A percentile compares a stretch with the other conserved stretches of the same genome.
phyloP scores from a whole-genome alignment of 805 yeast species.

The Pichia phayaonensis region DNA sequence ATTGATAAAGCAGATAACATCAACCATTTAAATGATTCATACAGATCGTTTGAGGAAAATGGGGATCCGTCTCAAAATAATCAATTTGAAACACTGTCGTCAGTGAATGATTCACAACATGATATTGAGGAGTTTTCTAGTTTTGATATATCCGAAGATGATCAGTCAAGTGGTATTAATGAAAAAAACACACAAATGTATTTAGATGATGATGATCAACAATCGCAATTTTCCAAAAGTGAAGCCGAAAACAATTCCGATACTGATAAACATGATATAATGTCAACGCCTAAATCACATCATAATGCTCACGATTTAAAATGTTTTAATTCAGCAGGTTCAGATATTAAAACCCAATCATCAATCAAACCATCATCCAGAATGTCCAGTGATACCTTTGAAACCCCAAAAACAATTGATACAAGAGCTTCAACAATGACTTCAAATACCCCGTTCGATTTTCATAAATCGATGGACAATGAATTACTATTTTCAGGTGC shows the following conservation, averaged over 20 bases:
- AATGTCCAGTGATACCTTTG: constrained; percentile 8
- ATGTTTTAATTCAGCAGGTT: not conserved
- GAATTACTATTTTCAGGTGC: not conserved
- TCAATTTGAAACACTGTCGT: not conserved
- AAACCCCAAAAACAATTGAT: constrained; percentile 7
- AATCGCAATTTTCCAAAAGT: not conserved
- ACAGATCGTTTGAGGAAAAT: not conserved
- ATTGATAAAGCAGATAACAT: not conserved
- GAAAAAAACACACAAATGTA: not conserved
- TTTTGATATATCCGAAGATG: constrained; percentile 12
- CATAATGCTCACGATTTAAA: not conserved
- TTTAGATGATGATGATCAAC: not conserved
- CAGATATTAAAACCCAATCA: not conserved
- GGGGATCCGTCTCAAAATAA: not conserved
- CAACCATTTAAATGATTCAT: not conserved
- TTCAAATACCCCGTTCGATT: not conserved
- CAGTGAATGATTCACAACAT: not conserved
- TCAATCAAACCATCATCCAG: constrained; percentile 11
- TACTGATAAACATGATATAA: not conserved
- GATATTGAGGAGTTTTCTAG: constrained; percentile 13
- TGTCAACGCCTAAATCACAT: constrained; percentile 6
- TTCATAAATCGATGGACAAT: not conserved
- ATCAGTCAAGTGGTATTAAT: not conserved
- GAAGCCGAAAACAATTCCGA: not conserved
- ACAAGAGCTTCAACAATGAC: constrained; percentile 10